phyloP scores from a whole-genome alignment of 2,329 filamentous ascomycete species.

The Botrytis tulipae region DNA sequence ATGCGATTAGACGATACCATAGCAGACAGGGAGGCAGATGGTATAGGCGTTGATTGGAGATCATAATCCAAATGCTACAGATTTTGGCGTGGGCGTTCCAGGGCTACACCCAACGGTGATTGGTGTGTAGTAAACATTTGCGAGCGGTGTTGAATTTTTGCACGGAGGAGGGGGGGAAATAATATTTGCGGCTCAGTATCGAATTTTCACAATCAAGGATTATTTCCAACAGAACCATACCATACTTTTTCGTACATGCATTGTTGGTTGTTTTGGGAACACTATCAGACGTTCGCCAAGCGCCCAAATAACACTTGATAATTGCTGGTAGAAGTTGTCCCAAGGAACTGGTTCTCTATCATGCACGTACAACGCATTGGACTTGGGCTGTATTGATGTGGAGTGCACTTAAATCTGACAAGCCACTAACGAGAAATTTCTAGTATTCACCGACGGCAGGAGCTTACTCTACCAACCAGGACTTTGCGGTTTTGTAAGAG shows the following conservation, averaged over 20 bases:
- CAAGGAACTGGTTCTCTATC: slow-evolving; percentile 17
- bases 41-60: slow-evolving; percentile 31
- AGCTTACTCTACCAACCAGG: background rate
- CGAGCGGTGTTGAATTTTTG: slow-evolving; percentile 6
- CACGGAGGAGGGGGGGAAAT: slow-evolving; percentile 6
- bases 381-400: slow-evolving; percentile 11
- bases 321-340: slow-evolving; percentile 13
- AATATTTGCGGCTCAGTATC: slow-evolving; percentile 11
- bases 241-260: slow-evolving; percentile 4
- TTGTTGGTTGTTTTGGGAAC: background rate
- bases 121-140: slow-evolving; percentile 9
- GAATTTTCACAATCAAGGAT: slow-evolving; percentile 29
- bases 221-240: slow-evolving; percentile 18
- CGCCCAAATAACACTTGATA: slow-evolving; percentile 8
- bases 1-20: slow-evolving; percentile 4
- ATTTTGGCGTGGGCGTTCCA: slow-evolving; percentile 19
- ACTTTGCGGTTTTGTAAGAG: background rate
- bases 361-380: slow-evolving; percentile 21
- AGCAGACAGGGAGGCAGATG: background rate
- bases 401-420: slow-evolving; percentile 19
- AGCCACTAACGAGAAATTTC: slow-evolving; percentile 12
- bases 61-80: slow-evolving; percentile 12
- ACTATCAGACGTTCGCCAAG: background rate
- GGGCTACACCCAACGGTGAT: slow-evolving; percentile 12
- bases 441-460: slow-evolving; percentile 13